A percentile compares a stretch with the other conserved stretches of the same genome.
phyloP scores from a whole-genome alignment of 345 rosid species.

The Brassica cretica region DNA sequence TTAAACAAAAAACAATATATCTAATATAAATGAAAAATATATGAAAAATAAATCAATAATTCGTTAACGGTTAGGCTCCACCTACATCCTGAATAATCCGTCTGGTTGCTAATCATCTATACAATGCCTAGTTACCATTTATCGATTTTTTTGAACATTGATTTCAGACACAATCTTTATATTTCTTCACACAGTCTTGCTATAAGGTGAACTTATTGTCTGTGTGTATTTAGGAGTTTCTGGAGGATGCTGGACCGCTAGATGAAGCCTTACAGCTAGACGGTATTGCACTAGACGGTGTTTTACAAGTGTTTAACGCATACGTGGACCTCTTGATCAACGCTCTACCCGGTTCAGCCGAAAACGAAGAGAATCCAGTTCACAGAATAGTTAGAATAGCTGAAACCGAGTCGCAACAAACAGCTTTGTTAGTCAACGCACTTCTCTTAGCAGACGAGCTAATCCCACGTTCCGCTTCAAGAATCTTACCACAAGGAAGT shows the following conservation, averaged over 20 bases:
- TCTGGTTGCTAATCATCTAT: no score
- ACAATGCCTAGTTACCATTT: no score
- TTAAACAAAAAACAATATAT: no score
- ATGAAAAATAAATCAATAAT: no score
- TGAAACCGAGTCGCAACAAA: slow-evolving; percentile 78
- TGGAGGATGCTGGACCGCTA: slow-evolving; percentile 81
- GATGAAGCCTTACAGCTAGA: slow-evolving; percentile 76
- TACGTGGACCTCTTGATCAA: slow-evolving; percentile 73
- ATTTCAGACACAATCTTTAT: no score
- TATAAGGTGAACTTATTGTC: neutral
- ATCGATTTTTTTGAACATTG: no score
- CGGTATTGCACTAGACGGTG: slow-evolving; percentile 77
- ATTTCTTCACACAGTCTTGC: neutral
- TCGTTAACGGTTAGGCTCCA: no score
- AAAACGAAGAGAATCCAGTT: slow-evolving; percentile 63
- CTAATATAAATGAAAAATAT: no score
- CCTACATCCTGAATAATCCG: no score
- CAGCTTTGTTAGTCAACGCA: slow-evolving; percentile 84
- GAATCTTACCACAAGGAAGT: slow-evolving; percentile 59
- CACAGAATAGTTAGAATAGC: slow-evolving; percentile 70
- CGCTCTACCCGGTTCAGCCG: slow-evolving; percentile 76
- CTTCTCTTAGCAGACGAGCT: slow-evolving; percentile 81
- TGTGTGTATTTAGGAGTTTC: slow-evolving; percentile 53
- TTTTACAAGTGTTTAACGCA: slow-evolving; percentile 62
- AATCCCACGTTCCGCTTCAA: slow-evolving; percentile 79